These are phyloP conservation scores for Tephrocybe sp. DNA, from an alignment of 768 basidiomycete species.

Conservation along the genomic window DNA sequence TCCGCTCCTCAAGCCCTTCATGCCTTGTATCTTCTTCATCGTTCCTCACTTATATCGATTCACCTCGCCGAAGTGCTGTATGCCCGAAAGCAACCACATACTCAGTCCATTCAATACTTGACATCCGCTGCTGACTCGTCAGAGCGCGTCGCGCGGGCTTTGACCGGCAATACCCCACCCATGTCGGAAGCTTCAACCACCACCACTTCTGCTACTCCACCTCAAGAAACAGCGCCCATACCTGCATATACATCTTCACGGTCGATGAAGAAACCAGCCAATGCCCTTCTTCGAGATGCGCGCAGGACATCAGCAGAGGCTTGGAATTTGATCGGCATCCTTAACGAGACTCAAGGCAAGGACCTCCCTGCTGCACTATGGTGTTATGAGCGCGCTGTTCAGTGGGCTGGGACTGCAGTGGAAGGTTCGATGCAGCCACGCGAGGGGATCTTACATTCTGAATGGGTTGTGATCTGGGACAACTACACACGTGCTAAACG, in stretches of 20 bases:
- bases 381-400: constrained; percentile 70
- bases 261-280: constrained; percentile 55
- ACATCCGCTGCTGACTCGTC: constrained; percentile 65
- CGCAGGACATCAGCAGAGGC: constrained; percentile 71
- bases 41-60: constrained; percentile 68
- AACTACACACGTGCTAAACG: constrained; percentile 57
- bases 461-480: constrained; percentile 61
- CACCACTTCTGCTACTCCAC: constrained; percentile 20
- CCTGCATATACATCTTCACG: constrained; percentile 44
- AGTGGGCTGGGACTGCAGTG: constrained; percentile 57
- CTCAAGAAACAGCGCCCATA: constrained; percentile 35
- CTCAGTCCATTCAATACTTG: constrained; percentile 55
- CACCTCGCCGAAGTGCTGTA: constrained; percentile 75
- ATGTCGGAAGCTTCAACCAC: constrained; percentile 17
- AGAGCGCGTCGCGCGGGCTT: constrained; percentile 57
- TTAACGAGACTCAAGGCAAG: constrained; percentile 49
- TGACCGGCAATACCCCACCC: constrained; percentile 41
- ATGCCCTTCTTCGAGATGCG: constrained; percentile 63
- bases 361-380: constrained; percentile 44
- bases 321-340: constrained; percentile 71
- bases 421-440: constrained; percentile 40
- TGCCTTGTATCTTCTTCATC: constrained; percentile 65
- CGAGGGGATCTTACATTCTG: constrained; percentile 54
- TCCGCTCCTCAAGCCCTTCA: constrained; percentile 65
- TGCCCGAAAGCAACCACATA: constrained; percentile 40